Conservation (phyloP, 768 basidiomycete genomes). For the Leucocoprinus sp. region DNA sequence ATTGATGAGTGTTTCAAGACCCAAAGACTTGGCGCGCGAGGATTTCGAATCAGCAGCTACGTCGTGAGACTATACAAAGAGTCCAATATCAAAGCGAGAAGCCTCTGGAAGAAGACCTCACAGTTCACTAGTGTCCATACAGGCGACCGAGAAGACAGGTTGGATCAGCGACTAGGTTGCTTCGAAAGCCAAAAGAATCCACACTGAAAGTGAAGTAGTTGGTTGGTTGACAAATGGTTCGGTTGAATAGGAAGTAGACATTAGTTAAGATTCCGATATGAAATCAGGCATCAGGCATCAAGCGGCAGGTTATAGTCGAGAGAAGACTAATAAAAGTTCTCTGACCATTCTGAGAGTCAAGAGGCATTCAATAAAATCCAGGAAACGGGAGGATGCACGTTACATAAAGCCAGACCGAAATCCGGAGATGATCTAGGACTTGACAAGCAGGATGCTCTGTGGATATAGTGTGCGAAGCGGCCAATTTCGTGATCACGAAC, state of each 20-base stretch:
- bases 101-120: background rate
- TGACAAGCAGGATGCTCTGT: no score
- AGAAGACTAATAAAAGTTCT: slow-evolving; percentile 4
- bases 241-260: slow-evolving; percentile 1
- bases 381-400: background rate
- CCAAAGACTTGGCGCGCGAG: background rate
- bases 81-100: background rate
- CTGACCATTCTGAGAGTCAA: slow-evolving; percentile 1
- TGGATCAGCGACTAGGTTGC: background rate
- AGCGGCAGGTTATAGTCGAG: background rate
- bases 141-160: background rate
- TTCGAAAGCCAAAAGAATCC: background rate
- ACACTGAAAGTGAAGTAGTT: background rate
- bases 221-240: background rate
- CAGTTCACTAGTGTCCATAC: background rate
- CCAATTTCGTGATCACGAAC: background rate
- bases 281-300: slow-evolving; percentile 5
- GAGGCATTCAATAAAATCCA: background rate
- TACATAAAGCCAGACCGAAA: background rate
- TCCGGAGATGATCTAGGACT: no score
- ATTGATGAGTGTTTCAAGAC: background rate
- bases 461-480: no score
- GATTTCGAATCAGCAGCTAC: slow-evolving; percentile 2
- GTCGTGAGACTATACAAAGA: slow-evolving; percentile 2
- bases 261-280: slow-evolving; percentile 7